These are phyloP conservation scores for Ogataea glucozyma DNA, from an alignment of 805 yeast genomes.

Conservation along the genomic window DNA sequence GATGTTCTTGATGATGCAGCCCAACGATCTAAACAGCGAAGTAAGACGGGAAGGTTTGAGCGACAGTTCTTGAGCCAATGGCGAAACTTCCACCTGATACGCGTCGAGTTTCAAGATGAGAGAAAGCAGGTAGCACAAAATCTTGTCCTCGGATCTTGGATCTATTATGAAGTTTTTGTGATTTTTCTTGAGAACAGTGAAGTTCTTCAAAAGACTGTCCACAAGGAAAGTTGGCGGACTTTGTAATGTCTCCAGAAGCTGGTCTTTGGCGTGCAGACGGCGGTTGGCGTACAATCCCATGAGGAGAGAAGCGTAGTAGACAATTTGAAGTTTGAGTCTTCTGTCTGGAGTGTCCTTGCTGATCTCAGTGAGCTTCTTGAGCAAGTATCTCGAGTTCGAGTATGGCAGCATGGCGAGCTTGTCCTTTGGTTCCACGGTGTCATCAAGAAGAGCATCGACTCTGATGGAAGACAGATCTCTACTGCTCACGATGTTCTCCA, in stretches of 20 bases:
- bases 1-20: conserved; percentile 74
- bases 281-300: conserved; percentile 79
- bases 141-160: conserved; percentile 84
- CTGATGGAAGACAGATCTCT: conserved; percentile 64
- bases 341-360: conserved; percentile 38
- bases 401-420: conserved; percentile 65
- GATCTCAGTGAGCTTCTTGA: conserved; percentile 45
- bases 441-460: conserved; percentile 60
- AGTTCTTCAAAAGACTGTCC: conserved; percentile 70
- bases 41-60: conserved; percentile 73
- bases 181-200: conserved; percentile 69
- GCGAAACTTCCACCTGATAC: conserved; percentile 72
- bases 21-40: conserved; percentile 73
- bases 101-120: conserved; percentile 73
- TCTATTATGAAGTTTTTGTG: conserved; percentile 79
- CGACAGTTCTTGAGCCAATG: conserved; percentile 81
- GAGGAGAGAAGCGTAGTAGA: conserved; percentile 79
- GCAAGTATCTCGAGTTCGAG: conserved; percentile 53
- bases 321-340: conserved; percentile 59
- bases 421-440: conserved; percentile 44
- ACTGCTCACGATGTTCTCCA: conserved; percentile 67
- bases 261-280: conserved; percentile 59
- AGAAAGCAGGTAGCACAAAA: conserved; percentile 76
- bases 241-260: conserved; percentile 60
- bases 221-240: conserved; percentile 74